Base-by-base conservation (phyloP, 2,329 filamentous ascomycete genomes). In the Pseudocercospora fuligena region DNA sequence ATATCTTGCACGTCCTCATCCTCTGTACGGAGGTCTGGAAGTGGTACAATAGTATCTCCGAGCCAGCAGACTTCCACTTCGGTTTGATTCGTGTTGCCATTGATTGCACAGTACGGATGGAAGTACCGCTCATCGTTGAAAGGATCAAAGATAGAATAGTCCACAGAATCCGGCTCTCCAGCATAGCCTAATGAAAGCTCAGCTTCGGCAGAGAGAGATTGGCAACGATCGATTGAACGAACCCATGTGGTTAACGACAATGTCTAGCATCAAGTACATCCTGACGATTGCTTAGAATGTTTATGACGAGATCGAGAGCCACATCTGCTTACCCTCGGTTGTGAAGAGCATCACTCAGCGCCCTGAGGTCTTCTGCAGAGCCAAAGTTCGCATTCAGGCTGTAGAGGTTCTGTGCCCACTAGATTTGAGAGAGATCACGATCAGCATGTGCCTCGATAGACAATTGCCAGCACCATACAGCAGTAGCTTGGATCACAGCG, bases 211-310 rank as follows among this genome's bases (percentile, higher is more conserved):
- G 11, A n/a, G 23, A 5, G 19, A 49, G 46, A 21, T 8, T 7
- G 27, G n/a, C 11, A n/a, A 43, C 23, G 25, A 14, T 21, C 16
- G 11, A 11, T 21, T 51, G 6, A 11, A 66, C 49, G 12, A 57
- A 63, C 66, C 75, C 69, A 75, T 84, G 73, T 89, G 85, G 73
- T 88, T 88, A 7, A 83, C 81, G 2, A 88, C 86, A 0, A 88
- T 78, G 67, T 89, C 87, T 2, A 89, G 80, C 87, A 89, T 89
- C 43, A 89, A 77, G 70, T 83, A 83, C 86, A 88, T 89, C 16
- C 47, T 51, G 47, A 51, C 16, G 9, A 9, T 27, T 23, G 9
- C 19, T 51, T 51, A 51, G 47, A 51, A 14, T 23, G 23, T 51
- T 51, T 14, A 51, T 5, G 19, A 27, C 19, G 47, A 21, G 19